Conservation (phyloP, 352 stramenopile species). For the Phytophthora sp. region DNA sequence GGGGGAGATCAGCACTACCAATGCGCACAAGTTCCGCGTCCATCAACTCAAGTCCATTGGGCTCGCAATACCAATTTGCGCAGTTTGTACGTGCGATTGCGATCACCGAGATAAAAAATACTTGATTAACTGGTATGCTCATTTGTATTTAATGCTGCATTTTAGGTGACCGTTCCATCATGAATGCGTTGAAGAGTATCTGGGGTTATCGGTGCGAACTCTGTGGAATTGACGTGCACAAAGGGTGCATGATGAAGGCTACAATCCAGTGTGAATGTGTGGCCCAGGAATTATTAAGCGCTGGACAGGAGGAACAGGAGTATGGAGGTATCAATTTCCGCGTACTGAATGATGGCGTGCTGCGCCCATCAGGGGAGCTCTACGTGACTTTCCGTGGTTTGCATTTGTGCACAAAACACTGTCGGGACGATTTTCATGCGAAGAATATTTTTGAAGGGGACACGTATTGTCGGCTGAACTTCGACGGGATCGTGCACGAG, state of each 20-base stretch:
- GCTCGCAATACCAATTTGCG: constrained; percentile 78
- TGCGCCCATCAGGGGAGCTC: constrained; percentile 55
- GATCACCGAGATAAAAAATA: not conserved
- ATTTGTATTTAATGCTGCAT: constrained; percentile 15
- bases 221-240: constrained; percentile 85
- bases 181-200: constrained; percentile 80
- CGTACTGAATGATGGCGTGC: constrained; percentile 52
- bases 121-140: constrained; percentile 5
- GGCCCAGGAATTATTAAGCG: constrained; percentile 30
- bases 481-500: constrained; percentile 74
- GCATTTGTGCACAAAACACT: constrained; percentile 88
- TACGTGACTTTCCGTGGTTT: constrained; percentile 82
- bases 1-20: constrained; percentile 58
- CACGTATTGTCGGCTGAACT: constrained; percentile 79
- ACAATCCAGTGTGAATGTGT: constrained; percentile 80
- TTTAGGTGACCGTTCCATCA: constrained; percentile 78
- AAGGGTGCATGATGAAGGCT: constrained; percentile 88
- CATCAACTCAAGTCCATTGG: constrained; percentile 88
- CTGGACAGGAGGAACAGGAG: constrained; percentile 34
- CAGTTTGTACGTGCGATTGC: constrained; percentile 59
- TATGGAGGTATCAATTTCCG: constrained; percentile 48
- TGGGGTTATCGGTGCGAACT: constrained; percentile 87
- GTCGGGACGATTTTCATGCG: constrained; percentile 71
- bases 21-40: constrained; percentile 87
- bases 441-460: constrained; percentile 91